Percentiles rank a stretch among this genome's conserved stretches.
Evolutionary conservation across 306 rosid species (phyloP).

Genomic region (Cercis canadensis): DNA sequence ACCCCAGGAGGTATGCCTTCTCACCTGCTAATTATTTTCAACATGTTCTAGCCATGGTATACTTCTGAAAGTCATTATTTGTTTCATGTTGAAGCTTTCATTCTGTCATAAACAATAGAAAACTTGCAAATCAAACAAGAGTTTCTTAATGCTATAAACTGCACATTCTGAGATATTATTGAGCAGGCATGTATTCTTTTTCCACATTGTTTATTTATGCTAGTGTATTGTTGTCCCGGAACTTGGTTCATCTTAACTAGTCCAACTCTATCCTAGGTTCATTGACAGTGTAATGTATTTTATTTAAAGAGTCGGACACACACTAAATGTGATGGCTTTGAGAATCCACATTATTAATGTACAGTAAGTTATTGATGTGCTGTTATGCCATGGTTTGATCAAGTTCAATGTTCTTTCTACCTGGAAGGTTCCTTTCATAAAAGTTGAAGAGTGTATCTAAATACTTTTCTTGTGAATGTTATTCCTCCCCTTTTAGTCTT

Average conservation of each 20-base stretch:
- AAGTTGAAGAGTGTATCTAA: slow-evolving; percentile 1
- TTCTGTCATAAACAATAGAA: neutral
- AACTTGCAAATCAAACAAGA: slow-evolving; percentile 9
- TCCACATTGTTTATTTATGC: neutral
- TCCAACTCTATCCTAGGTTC: no score
- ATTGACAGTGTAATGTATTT: no score
- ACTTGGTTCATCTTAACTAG: neutral
- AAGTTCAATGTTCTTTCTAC: neutral
- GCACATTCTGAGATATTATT: neutral
- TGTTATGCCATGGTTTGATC: slow-evolving; percentile 12
- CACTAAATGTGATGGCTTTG: neutral
- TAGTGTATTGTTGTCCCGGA: neutral
- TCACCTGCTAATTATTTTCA: slow-evolving; percentile 6
- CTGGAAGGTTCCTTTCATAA: neutral
- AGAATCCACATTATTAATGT: neutral
- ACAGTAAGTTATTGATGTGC: slow-evolving; percentile 2
- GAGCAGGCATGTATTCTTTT: neutral
- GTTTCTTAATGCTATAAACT: neutral
- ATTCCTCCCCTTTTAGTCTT: neutral
- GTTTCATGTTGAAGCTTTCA: slow-evolving; percentile 23
- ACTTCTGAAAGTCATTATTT: neutral
- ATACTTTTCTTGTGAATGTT: neutral
- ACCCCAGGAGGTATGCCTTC: slow-evolving; percentile 53
- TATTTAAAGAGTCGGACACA: neutral
- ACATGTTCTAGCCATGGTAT: neutral